phyloP scores from a whole-genome alignment of 2,329 filamentous ascomycete genomes.

The Penicillium sp. region DNA sequence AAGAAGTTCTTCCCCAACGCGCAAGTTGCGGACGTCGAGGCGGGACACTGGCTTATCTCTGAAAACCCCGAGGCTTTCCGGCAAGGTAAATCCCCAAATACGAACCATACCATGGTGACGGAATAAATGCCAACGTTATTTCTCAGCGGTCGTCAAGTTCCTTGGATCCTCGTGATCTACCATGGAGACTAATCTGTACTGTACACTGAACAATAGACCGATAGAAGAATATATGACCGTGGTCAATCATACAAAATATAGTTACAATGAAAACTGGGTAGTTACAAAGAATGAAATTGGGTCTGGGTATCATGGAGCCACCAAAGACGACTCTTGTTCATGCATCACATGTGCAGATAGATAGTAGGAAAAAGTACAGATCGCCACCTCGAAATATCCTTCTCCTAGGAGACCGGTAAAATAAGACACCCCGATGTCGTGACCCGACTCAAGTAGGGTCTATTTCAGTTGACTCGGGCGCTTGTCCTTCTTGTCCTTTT shows the following conservation, averaged over 20 bases:
- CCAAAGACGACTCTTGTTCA: background rate
- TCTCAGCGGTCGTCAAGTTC: conserved; percentile 36
- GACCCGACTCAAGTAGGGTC: background rate
- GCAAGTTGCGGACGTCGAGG: conserved; percentile 41
- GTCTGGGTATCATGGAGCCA: background rate
- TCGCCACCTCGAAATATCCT: background rate
- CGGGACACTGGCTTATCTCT: conserved; percentile 47
- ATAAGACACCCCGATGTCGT: background rate
- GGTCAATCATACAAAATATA: no score
- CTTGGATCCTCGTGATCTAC: conserved; percentile 20
- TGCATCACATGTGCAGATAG: background rate
- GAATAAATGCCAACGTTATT: conserved; percentile 10
- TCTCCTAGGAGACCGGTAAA: background rate
- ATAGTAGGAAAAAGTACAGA: background rate
- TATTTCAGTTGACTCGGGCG: background rate
- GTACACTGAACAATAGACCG: background rate
- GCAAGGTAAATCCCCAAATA: conserved; percentile 25
- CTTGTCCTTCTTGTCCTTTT: conserved; percentile 16
- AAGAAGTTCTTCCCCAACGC: conserved; percentile 44
- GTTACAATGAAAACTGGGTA: no score
- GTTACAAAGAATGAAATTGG: background rate
- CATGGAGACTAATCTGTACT: background rate
- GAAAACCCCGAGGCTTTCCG: conserved; percentile 46
- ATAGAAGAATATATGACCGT: background rate
- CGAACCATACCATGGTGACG: background rate